Conservation (phyloP, 305 asterid genomes). For the Fraxinus platypoda region DNA sequence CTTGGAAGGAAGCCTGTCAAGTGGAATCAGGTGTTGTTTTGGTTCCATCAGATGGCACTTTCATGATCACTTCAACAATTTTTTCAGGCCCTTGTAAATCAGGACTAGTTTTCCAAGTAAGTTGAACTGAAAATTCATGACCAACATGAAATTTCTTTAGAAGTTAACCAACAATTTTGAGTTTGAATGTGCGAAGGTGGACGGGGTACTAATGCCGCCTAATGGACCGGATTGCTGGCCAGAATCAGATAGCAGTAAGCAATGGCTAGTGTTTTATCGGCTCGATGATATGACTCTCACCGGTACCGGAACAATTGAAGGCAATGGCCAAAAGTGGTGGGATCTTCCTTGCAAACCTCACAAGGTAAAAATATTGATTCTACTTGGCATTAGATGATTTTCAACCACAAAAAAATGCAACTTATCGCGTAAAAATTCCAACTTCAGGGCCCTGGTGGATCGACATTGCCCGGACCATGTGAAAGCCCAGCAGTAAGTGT, state of each 20-base stretch:
- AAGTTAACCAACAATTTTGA: not conserved
- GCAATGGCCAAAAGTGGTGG: slow-evolving; percentile 97
- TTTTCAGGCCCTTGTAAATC: slow-evolving; percentile 90
- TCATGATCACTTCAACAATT: slow-evolving; percentile 76
- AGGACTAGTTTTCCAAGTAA: slow-evolving; percentile 78
- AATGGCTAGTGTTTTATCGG: slow-evolving; percentile 87
- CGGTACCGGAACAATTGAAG: slow-evolving; percentile 82
- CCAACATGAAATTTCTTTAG: not conserved
- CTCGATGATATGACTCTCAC: slow-evolving; percentile 65
- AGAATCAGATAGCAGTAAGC: slow-evolving; percentile 63
- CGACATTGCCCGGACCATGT: slow-evolving; percentile 91
- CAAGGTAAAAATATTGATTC: slow-evolving; percentile 38
- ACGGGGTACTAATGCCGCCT: slow-evolving; percentile 85
- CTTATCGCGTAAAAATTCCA: slow-evolving; percentile 16
- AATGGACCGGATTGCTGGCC: slow-evolving; percentile 99
- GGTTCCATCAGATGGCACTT: slow-evolving; percentile 50
- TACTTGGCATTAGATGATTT: not conserved
- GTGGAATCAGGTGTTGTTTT: slow-evolving; percentile 60
- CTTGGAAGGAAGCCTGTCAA: slow-evolving; percentile 90
- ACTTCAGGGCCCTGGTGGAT: slow-evolving; percentile 88
- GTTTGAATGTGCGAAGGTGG: slow-evolving; percentile 45
- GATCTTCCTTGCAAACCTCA: slow-evolving; percentile 98
- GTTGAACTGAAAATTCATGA: not conserved
- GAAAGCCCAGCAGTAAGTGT: slow-evolving; percentile 88
- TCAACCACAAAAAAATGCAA: not conserved